Conservation (phyloP, 768 basidiomycete species). For the Naganishia vaughanmartiniae region DNA sequence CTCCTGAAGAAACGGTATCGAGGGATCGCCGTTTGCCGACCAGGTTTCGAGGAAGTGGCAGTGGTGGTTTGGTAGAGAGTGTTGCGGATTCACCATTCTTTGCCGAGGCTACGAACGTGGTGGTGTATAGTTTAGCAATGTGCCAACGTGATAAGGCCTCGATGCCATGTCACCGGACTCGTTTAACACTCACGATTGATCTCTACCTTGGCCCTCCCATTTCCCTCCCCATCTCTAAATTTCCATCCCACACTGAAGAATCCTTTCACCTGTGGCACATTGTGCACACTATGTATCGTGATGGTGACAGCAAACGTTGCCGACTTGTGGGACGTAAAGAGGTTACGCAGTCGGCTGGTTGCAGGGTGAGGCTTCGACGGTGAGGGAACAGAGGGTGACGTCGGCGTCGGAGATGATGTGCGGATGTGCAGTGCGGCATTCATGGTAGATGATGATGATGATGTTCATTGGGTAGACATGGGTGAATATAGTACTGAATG, state of each 20-base stretch:
- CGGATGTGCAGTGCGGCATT: not conserved
- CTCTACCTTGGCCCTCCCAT: slow-evolving; percentile 9
- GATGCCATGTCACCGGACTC: not conserved
- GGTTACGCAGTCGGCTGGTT: slow-evolving; percentile 10
- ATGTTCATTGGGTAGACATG: not conserved
- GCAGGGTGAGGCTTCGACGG: slow-evolving; percentile 1
- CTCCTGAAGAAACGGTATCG: not conserved
- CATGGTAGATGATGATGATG: not conserved
- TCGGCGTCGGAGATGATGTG: not conserved
- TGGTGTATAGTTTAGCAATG: not conserved
- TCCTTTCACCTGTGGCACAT: slow-evolving; percentile 28
- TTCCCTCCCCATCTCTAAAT: slow-evolving; percentile 27
- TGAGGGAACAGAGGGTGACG: not conserved
- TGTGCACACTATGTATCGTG: slow-evolving; percentile 26
- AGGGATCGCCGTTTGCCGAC: slow-evolving; percentile 1
- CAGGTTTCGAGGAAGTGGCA: slow-evolving; percentile 9
- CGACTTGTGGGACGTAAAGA: slow-evolving; percentile 16
- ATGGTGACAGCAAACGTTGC: slow-evolving; percentile 26
- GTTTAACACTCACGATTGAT: slow-evolving; percentile 19
- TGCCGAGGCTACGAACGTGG: not conserved
- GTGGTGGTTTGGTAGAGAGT: not conserved
- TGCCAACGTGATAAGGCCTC: too few species aligned
- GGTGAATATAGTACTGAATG: too few species aligned
- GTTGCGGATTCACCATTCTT: not conserved
- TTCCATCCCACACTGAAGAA: slow-evolving; percentile 29